Conservation (phyloP, 495 filamentous ascomycete genomes). For the Penicillium coffeae region DNA sequence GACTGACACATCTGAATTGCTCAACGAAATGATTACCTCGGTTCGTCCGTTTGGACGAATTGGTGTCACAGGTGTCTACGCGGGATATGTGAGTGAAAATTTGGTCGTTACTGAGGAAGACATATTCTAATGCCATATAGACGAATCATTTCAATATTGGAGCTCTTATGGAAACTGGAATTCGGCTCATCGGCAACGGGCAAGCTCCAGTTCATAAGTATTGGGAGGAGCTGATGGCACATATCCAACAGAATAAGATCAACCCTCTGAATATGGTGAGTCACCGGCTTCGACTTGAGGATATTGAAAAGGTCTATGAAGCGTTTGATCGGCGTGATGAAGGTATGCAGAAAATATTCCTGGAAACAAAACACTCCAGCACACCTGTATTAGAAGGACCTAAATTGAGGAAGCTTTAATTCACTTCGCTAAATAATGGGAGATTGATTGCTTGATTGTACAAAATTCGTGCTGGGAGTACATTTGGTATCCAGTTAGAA, state of each 20-base stretch:
- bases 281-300: slow-evolving; percentile 72
- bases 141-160: slow-evolving; percentile 84
- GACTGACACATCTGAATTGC: slow-evolving; percentile 79
- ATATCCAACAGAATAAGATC: slow-evolving; percentile 66
- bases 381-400: slow-evolving; percentile 51
- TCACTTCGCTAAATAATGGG: no score
- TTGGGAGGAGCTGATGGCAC: slow-evolving; percentile 41
- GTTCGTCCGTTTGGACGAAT: slow-evolving; percentile 72
- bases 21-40: slow-evolving; percentile 83
- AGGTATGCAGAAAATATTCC: slow-evolving; percentile 68
- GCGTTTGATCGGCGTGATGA: slow-evolving; percentile 65
- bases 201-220: slow-evolving; percentile 78
- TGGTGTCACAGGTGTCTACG: slow-evolving; percentile 79
- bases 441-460: no score
- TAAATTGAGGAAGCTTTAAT: no score
- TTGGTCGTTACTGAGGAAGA: not conserved
- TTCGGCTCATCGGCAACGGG: slow-evolving; percentile 72
- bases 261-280: slow-evolving; percentile 77
- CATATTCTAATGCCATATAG: slow-evolving; percentile 30
- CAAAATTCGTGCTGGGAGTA: no score
- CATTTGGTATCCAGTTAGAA: no score
- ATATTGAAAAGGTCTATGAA: slow-evolving; percentile 52
- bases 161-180: slow-evolving; percentile 76
- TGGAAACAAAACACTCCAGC: slow-evolving; percentile 62
- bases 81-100: slow-evolving; percentile 62